These are phyloP conservation scores for Coemansia asiatica DNA, from an alignment of 192 early-diverging fungal genomes.

Conservation along the genomic window DNA sequence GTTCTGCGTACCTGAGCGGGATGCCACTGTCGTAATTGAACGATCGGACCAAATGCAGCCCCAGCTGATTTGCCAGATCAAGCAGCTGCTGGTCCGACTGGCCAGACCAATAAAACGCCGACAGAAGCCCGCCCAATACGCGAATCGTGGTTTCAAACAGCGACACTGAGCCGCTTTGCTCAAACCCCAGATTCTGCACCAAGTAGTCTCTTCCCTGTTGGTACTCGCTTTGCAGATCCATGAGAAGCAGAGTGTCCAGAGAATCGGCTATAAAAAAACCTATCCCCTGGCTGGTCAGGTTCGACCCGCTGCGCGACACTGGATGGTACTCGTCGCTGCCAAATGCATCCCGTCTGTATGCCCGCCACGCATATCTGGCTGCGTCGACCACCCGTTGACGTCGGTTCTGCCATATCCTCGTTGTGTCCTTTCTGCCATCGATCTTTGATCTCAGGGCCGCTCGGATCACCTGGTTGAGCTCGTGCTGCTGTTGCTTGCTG, in stretches of 20 bases:
- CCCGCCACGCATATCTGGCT: background rate
- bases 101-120: constrained; percentile 66
- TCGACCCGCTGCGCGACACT: constrained; percentile 62
- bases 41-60: constrained; percentile 66
- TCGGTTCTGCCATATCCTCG: background rate
- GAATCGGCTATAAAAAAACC: constrained; percentile 89
- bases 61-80: constrained; percentile 73
- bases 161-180: constrained; percentile 62
- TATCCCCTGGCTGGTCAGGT: constrained; percentile 62
- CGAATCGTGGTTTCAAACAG: constrained; percentile 88
- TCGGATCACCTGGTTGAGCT: background rate
- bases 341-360: background rate
- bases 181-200: constrained; percentile 60
- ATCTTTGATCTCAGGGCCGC: background rate
- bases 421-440: background rate
- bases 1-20: constrained; percentile 34
- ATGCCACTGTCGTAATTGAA: constrained; percentile 51
- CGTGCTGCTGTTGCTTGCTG: background rate
- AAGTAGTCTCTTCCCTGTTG: constrained; percentile 69
- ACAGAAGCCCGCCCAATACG: constrained; percentile 78
- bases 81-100: constrained; percentile 62
- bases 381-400: background rate
- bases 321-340: constrained; percentile 73
- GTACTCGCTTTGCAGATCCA: constrained; percentile 76
- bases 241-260: constrained; percentile 79